Evolutionary conservation across 2,329 filamentous ascomycete species (phyloP).

Genomic region (Aspergillus jensenii): DNA sequence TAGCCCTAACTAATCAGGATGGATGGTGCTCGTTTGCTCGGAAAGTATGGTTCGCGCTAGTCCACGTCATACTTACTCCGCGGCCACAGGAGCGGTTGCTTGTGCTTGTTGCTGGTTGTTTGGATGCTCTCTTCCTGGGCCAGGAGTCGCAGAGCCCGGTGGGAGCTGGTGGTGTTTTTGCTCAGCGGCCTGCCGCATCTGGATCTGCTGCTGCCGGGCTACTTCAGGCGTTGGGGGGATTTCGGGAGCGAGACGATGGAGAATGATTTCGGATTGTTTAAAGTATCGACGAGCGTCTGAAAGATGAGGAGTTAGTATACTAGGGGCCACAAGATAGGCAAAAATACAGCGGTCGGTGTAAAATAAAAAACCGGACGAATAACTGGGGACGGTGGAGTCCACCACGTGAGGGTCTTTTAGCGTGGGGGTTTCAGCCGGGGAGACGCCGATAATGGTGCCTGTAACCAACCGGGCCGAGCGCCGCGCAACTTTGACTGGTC

Average conservation of each 20-base stretch:
- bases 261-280: slow-evolving; percentile 97
- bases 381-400: slow-evolving; percentile 23
- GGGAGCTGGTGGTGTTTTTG: slow-evolving; percentile 35
- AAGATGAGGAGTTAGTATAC: slow-evolving; percentile 8
- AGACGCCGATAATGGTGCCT: slow-evolving; percentile 13
- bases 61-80: neutral
- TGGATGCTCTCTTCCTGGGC: slow-evolving; percentile 29
- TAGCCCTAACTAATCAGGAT: neutral
- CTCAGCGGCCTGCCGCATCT: slow-evolving; percentile 37
- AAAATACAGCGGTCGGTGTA: slow-evolving; percentile 11
- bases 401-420: slow-evolving; percentile 26
- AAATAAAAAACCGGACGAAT: slow-evolving; percentile 9
- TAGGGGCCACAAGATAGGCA: neutral
- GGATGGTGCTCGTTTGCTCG: neutral
- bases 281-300: slow-evolving; percentile 94
- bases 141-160: slow-evolving; percentile 36
- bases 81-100: slow-evolving; percentile 28
- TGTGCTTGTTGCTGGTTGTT: slow-evolving; percentile 11
- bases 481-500: slow-evolving; percentile 17
- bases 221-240: slow-evolving; percentile 42
- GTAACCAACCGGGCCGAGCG: slow-evolving; percentile 21
- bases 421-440: slow-evolving; percentile 30
- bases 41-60: neutral
- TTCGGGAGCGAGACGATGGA: slow-evolving; percentile 73
- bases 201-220: slow-evolving; percentile 41